Evolutionary conservation across 441 rosid species (phyloP).

Genomic region (Pelargonium fulgidum): DNA sequence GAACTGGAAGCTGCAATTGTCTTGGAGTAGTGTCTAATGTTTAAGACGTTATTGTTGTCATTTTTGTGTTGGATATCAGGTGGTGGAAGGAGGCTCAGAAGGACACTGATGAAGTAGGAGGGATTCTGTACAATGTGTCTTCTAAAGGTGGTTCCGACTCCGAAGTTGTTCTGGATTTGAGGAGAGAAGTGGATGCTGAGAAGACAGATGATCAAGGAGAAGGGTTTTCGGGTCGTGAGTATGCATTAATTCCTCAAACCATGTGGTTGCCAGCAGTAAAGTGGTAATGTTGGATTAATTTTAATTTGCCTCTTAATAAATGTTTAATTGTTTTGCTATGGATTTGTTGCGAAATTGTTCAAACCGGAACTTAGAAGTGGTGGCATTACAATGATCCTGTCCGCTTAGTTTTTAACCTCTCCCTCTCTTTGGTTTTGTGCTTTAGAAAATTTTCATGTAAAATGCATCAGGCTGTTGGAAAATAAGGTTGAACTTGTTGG

Average conservation of each 20-base stretch:
- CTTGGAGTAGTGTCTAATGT: background rate
- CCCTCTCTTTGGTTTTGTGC: background rate
- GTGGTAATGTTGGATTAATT: constrained; percentile 42
- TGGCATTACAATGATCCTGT: too few relatives aligned
- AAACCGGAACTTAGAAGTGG: background rate
- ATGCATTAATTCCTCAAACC: constrained; percentile 83
- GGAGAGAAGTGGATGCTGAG: constrained; percentile 53
- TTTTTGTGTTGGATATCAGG: constrained; percentile 31
- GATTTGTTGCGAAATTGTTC: constrained; percentile 15
- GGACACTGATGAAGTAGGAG: constrained; percentile 50
- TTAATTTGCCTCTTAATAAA: constrained; percentile 11
- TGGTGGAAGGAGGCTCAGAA: constrained; percentile 90
- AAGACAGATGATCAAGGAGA: constrained; percentile 51
- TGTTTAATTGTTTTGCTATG: constrained; percentile 5
- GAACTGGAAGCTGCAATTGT: constrained; percentile 11
- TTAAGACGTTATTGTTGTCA: background rate
- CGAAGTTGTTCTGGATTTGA: constrained; percentile 68
- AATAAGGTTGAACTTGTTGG: too few relatives aligned
- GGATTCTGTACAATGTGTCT: constrained; percentile 58
- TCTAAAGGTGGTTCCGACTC: constrained; percentile 73
- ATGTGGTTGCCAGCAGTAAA: constrained; percentile 94
- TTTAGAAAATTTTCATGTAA: background rate
- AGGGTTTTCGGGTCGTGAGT: constrained; percentile 86
- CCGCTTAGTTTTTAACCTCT: background rate
- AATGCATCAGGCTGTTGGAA: background rate